These are phyloP conservation scores for Amaranthus hypochondriacus DNA, from an alignment of 148 eudicot species.

Conservation along the genomic window DNA sequence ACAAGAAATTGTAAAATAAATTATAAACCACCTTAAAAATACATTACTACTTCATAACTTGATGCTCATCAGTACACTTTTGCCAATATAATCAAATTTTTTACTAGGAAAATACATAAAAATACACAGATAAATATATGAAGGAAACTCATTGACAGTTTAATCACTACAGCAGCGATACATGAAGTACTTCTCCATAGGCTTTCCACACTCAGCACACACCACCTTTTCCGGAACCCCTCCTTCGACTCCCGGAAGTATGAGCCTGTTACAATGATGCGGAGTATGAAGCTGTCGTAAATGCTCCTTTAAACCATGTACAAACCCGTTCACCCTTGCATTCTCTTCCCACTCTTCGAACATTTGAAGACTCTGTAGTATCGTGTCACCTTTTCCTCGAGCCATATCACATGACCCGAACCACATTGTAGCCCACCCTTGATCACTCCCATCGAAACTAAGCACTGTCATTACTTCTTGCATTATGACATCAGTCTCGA, in stretches of 20 bases:
- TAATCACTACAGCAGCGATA: slow-evolving; percentile 86
- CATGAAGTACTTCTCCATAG: slow-evolving; percentile 92
- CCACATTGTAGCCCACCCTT: slow-evolving; percentile 74
- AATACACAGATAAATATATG: too few species aligned
- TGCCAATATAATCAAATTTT: too few species aligned
- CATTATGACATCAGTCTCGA: slow-evolving; percentile 51
- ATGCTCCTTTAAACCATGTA: slow-evolving; percentile 47
- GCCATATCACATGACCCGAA: slow-evolving; percentile 53
- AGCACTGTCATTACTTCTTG: slow-evolving; percentile 62
- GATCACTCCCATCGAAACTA: slow-evolving; percentile 66
- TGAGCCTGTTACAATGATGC: slow-evolving; percentile 74
- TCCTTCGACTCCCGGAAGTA: slow-evolving; percentile 55
- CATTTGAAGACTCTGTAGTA: slow-evolving; percentile 33
- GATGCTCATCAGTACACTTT: too few species aligned
- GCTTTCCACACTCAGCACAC: slow-evolving; percentile 71
- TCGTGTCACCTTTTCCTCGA: slow-evolving; percentile 38
- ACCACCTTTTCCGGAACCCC: slow-evolving; percentile 34
- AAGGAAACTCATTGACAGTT: neutral
- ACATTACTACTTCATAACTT: too few species aligned
- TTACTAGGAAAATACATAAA: too few species aligned
- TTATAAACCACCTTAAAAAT: too few species aligned
- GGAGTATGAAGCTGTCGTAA: slow-evolving; percentile 50
- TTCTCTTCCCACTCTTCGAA: slow-evolving; percentile 48
- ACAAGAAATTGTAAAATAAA: too few species aligned
- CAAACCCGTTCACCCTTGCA: slow-evolving; percentile 45